Evolutionary conservation across 306 rosid genomes (phyloP).

Genomic region (Lathyrus tuberosus): DNA sequence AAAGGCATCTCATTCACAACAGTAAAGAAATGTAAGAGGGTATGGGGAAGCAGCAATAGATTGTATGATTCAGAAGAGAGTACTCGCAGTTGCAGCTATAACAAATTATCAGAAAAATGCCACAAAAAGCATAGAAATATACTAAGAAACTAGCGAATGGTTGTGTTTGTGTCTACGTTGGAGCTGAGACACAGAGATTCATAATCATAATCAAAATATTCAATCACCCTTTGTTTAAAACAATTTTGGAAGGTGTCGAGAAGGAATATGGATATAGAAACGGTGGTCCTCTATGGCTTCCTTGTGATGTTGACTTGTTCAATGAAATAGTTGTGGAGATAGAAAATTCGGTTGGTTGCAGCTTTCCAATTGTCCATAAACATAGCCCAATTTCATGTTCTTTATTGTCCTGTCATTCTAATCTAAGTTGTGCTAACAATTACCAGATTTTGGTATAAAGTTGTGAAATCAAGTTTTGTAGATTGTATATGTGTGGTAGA

Average conservation of each 20-base stretch:
- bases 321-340: conserved; percentile 38
- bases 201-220: conserved; percentile 49
- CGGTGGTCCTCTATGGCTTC: conserved; percentile 72
- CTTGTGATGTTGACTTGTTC: conserved; percentile 65
- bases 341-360: background rate
- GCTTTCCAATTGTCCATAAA: background rate
- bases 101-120: conserved; percentile 3
- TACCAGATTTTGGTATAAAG: no score
- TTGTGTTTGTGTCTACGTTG: conserved; percentile 64
- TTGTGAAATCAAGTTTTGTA: no score
- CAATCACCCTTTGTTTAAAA: conserved; percentile 64
- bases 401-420: background rate
- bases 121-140: background rate
- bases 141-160: conserved; percentile 48
- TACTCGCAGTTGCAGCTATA: background rate
- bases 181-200: conserved; percentile 54
- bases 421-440: background rate
- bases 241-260: conserved; percentile 66
- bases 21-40: conserved; percentile 46
- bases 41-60: conserved; percentile 19
- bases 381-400: background rate
- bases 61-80: background rate
- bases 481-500: no score
- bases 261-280: conserved; percentile 57
- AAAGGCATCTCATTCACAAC: no score